A percentile compares a stretch with the other conserved stretches of the same genome.
Evolutionary conservation across 2,329 filamentous ascomycete species (phyloP).

Genomic region (Talaromyces sp.): DNA sequence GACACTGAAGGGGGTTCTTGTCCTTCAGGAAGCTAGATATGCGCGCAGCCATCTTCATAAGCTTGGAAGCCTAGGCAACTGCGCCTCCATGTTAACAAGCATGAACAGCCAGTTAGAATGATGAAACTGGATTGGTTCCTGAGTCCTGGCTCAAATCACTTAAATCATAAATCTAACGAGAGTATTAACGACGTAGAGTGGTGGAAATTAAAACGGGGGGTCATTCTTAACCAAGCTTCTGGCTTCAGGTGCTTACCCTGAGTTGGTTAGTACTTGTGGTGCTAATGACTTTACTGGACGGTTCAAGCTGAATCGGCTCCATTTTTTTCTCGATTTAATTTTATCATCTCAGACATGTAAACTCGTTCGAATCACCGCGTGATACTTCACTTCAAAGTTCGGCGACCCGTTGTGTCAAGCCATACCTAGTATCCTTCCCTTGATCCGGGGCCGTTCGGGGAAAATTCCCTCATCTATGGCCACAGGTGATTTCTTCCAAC

Average conservation of each 20-base stretch:
- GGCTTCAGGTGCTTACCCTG: neutral
- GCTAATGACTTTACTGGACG: neutral
- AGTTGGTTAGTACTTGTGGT: neutral
- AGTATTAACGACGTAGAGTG: neutral
- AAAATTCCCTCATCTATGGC: neutral
- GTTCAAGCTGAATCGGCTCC: neutral
- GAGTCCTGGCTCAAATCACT: too few species aligned
- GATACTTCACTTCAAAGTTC: too few species aligned
- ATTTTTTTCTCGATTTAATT: neutral
- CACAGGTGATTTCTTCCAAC: neutral
- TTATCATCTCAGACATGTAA: too few species aligned
- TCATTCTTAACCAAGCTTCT: neutral
- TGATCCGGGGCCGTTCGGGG: neutral
- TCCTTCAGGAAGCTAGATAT: neutral
- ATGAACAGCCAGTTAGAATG: neutral
- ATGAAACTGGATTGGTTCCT: neutral
- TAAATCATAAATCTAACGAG: too few species aligned
- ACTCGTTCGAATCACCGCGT: too few species aligned
- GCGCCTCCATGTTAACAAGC: neutral
- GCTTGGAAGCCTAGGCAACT: neutral
- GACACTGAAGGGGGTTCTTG: too few species aligned
- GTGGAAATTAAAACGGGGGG: neutral
- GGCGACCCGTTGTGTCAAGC: too few species aligned
- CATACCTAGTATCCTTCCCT: neutral
- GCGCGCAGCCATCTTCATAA: neutral